Evolutionary conservation across 441 rosid genomes (phyloP).

Genomic region (Lepidium campestre): DNA sequence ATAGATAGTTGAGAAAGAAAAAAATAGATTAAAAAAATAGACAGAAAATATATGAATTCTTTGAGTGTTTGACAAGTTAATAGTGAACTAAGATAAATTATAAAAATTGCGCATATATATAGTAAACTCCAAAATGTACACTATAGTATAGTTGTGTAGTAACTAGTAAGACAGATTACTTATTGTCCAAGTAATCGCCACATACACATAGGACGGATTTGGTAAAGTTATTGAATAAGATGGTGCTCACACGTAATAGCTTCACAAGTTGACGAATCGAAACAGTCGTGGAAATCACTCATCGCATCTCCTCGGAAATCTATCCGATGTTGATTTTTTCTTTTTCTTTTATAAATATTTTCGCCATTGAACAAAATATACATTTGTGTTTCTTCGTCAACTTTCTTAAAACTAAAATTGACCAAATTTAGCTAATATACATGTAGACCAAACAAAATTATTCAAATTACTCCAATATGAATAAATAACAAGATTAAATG

Average conservation of each 20-base stretch:
- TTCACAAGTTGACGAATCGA: not conserved
- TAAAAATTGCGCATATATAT: no score
- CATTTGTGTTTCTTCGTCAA: no score
- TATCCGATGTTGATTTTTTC: not conserved
- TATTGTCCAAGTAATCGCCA: not conserved
- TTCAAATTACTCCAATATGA: no score
- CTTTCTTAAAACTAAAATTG: no score
- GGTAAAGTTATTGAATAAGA: not conserved
- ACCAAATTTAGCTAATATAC: no score
- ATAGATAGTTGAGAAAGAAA: no score
- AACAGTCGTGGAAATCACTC: not conserved
- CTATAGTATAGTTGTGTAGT: not conserved
- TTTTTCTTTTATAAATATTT: no score
- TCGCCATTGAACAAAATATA: not conserved
- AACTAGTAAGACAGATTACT: not conserved
- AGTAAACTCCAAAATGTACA: not conserved
- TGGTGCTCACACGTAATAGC: not conserved
- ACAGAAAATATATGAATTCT: not conserved
- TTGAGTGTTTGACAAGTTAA: not conserved
- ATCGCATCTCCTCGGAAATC: not conserved
- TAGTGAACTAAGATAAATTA: not conserved
- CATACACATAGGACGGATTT: not conserved
- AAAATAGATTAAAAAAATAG: not conserved
- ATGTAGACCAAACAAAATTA: no score
- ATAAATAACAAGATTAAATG: no score